These are phyloP conservation scores for Oleoguttula mirabilis DNA, from an alignment of 495 filamentous ascomycete genomes.

Conservation along the genomic window DNA sequence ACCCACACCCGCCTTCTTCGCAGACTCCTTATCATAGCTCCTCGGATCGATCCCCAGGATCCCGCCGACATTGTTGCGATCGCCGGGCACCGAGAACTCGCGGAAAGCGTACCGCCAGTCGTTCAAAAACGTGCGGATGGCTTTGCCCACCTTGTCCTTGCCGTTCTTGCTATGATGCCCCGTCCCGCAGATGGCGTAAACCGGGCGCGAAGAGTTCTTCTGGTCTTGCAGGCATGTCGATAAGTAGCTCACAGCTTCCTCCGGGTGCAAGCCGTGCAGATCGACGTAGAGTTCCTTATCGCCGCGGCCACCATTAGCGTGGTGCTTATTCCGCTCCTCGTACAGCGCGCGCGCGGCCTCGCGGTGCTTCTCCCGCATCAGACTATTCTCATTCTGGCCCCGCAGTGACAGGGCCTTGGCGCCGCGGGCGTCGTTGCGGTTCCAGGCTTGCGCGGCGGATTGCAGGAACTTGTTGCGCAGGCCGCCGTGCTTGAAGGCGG, in stretches of 20 bases:
- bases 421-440: slow-evolving; percentile 90
- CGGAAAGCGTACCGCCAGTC: slow-evolving; percentile 94
- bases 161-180: slow-evolving; percentile 97
- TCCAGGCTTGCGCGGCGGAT: slow-evolving; percentile 99
- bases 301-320: slow-evolving; percentile 23
- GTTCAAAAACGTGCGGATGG: slow-evolving; percentile 77
- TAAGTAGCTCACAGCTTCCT: slow-evolving; percentile 92
- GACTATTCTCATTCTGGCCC: slow-evolving; percentile 89
- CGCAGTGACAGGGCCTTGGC: slow-evolving; percentile 90
- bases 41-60: slow-evolving; percentile 87
- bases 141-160: slow-evolving; percentile 97
- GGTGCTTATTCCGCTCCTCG: slow-evolving; percentile 81
- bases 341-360: slow-evolving; percentile 87
- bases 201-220: slow-evolving; percentile 40
- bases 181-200: slow-evolving; percentile 94
- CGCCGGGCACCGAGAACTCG: slow-evolving; percentile 91
- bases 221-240: slow-evolving; percentile 78
- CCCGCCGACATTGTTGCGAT: slow-evolving; percentile 78
- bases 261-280: slow-evolving; percentile 89
- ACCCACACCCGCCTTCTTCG: slow-evolving; percentile 11
- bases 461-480: slow-evolving; percentile 95
- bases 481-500: slow-evolving; percentile 93
- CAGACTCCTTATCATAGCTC: slow-evolving; percentile 67
- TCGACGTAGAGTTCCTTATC: slow-evolving; percentile 80
- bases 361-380: slow-evolving; percentile 94